Evolutionary conservation across 345 rosid species (phyloP), one percentile per base, ranked within the genome.

Genomic region (thale cress (Arabidopsis thaliana)): DNA sequence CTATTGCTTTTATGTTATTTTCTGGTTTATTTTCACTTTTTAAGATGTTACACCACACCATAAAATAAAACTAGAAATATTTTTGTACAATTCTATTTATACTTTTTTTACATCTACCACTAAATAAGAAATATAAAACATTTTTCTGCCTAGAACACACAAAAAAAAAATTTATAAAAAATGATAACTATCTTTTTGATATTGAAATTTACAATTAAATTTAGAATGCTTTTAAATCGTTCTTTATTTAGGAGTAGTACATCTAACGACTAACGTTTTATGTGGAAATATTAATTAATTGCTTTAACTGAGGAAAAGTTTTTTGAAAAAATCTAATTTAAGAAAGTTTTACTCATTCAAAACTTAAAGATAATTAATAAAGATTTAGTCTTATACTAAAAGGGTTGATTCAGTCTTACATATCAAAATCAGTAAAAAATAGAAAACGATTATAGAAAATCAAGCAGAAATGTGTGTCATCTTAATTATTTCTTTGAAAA

Each of bases 271-370:
- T 16, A 16, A 28, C 32, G 32, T 28, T 2, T 28, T 28, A 28
- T 28, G 32, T 28, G 32, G 32, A 28, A 28, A 28, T 28, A 0
- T 28, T 28, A 28, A 0, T 28, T 28, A 28, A 28, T 28, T 28
- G 32, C 32, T 28, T 28, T 11, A 11, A 53, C 41, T 61, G 11
- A 46, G 4, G 32, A 28, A 16, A 16, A 16, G 20, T 28, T 28
- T 28, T 28, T 2, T 28, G 3, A 28, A 3, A 28, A 28, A 28
- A 28, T 28, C 32, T 28, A 28, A 28, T 28, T 28, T 28, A 46
- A 46, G 56, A 22, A 36, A 66, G 76, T 61, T 61, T 72, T 24
- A 73, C 77, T 30, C 0, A 44, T 73, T 74, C 78, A 65, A 46
- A 57, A 45, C 6, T 5, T 52, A 42, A 6, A 42, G 13, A 73